Evolutionary conservation across 176 grass and related monocot genomes (phyloP), one percentile per base, ranked within the genome.

Genomic region (Pontederia paniculata): DNA sequence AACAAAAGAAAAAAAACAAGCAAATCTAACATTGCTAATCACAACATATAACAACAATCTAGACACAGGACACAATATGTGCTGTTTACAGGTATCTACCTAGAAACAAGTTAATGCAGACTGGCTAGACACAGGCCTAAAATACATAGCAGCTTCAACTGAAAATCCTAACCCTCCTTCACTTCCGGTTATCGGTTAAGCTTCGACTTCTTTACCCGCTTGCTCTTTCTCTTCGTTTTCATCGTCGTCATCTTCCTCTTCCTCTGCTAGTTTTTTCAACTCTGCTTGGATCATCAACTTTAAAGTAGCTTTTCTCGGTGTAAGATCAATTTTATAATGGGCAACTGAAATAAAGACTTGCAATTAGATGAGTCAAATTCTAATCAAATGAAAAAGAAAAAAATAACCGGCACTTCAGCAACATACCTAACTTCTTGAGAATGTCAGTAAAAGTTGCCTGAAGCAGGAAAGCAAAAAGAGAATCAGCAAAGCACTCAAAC

Each of bases 371-470:
- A 9, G 10, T 44, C 22, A 13, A 45, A 12, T 17, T 21, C 21
- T 10, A 13, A 14, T 11, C 7, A 12, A 45, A 23, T 50, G 9
- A 49, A 12, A 9, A 43, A 20, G n/a, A 8, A 11, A 59, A 16
- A 58, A 41, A 22, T 9, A 47, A 50, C 3, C 1, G 11, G 15
- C 72, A 52, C 12, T 61, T 50, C 21, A 55, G 66, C 21, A 62
- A 23, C 71, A 76, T 81, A 89, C 86, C 81, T 4, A 89, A 77
- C 74, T 81, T 80, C 68, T 78, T 78, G 55, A 89, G 71, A 67
- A 89, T 89, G 63, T 89, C 86, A 53, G 78, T 89, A 60, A 89
- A 89, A 69, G 86, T 89, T 49, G 86, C 78, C 86, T 89, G 86
- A 46, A 76, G 69, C 80, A 78, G 11, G 9, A 52, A 10, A 52